A percentile compares a stretch with the other conserved stretches of the same genome.
Conservation (phyloP, 352 stramenopile species). For the Globisporangium polare region DNA sequence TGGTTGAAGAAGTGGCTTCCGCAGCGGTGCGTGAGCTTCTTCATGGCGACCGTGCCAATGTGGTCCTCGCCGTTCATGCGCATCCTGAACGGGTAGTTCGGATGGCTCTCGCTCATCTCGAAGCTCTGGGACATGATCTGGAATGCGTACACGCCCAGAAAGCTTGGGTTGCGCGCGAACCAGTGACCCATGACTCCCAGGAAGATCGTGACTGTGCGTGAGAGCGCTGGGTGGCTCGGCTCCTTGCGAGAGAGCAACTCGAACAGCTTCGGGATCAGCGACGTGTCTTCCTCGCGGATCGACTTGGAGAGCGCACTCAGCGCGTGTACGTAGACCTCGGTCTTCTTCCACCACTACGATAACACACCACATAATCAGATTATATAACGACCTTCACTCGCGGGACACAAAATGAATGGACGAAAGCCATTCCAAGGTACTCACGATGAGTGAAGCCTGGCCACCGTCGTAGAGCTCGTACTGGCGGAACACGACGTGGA, state of each 20-base stretch:
- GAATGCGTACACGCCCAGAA: conserved; percentile 53
- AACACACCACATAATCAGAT: neutral
- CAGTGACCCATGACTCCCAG: conserved; percentile 66
- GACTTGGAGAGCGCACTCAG: conserved; percentile 81
- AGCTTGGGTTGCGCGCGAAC: conserved; percentile 66
- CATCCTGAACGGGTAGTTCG: conserved; percentile 39
- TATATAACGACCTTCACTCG: neutral
- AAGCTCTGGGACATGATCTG: conserved; percentile 72
- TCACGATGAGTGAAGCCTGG: conserved; percentile 21
- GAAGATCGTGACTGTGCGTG: conserved; percentile 65
- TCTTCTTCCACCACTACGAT: conserved; percentile 62
- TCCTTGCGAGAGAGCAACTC: conserved; percentile 67
- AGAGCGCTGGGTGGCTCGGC: conserved; percentile 52
- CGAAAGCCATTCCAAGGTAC: conserved; percentile 4
- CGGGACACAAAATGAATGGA: neutral
- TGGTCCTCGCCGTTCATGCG: conserved; percentile 51
- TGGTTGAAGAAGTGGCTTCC: conserved; percentile 61
- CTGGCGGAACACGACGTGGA: conserved; percentile 68
- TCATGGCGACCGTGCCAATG: conserved; percentile 59
- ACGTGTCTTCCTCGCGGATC: conserved; percentile 73
- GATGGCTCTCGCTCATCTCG: conserved; percentile 33
- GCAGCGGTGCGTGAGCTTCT: conserved; percentile 65
- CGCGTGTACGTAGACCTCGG: conserved; percentile 81
- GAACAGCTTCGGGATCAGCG: conserved; percentile 65
- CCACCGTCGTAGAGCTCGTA: conserved; percentile 55